These are phyloP conservation scores for Claviceps sp. DNA, from an alignment of 2,329 filamentous ascomycete genomes.

Conservation along the genomic window DNA sequence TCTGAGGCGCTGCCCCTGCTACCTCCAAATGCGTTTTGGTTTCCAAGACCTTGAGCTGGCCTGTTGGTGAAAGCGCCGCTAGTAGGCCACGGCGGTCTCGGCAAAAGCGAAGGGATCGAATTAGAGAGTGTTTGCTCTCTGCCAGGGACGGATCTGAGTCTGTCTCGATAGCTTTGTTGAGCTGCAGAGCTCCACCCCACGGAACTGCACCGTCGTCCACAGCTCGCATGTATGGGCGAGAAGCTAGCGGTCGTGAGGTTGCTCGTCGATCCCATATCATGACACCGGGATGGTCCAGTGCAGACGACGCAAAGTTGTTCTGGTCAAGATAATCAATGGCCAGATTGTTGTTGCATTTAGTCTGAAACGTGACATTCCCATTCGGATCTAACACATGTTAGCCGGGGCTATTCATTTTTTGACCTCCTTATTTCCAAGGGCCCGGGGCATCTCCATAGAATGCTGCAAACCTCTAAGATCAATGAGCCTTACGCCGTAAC, in stretches of 20 bases:
- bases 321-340: constrained; percentile 68
- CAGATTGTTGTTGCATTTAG: constrained; percentile 56
- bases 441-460: neutral
- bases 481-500: constrained; percentile 61
- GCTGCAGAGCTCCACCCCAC: constrained; percentile 47
- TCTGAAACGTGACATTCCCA: constrained; percentile 45
- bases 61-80: constrained; percentile 47
- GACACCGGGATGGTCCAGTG: constrained; percentile 58
- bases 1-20: constrained; percentile 21
- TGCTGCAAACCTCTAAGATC: constrained; percentile 54
- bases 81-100: constrained; percentile 48
- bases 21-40: constrained; percentile 41
- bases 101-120: constrained; percentile 49
- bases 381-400: constrained; percentile 28
- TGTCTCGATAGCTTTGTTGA: constrained; percentile 43
- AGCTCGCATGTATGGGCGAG: constrained; percentile 40
- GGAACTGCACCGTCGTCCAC: constrained; percentile 47
- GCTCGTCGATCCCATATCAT: constrained; percentile 67
- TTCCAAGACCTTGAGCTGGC: constrained; percentile 48
- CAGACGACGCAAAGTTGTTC: constrained; percentile 75
- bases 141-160: constrained; percentile 34
- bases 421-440: neutral
- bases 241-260: constrained; percentile 37
- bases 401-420: neutral
- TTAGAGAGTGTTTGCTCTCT: constrained; percentile 45